phyloP scores from a whole-genome alignment of 2,329 filamentous ascomycete genomes.

The Neurospora sp. region DNA sequence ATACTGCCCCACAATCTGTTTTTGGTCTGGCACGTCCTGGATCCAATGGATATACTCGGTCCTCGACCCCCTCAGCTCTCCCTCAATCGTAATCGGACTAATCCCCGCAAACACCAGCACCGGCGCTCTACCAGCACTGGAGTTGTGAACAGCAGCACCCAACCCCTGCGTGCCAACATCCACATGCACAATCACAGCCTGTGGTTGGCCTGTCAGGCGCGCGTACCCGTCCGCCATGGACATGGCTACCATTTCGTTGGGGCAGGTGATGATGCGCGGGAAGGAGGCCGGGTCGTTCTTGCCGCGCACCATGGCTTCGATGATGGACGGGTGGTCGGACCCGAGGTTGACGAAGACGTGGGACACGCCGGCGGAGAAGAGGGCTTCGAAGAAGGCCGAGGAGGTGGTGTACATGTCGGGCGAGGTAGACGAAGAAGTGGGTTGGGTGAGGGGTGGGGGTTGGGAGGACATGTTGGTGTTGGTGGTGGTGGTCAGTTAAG shows the following conservation, averaged over 20 bases:
- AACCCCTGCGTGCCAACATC: slow-evolving; percentile 67
- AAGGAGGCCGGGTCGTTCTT: slow-evolving; percentile 42
- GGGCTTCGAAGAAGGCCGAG: slow-evolving; percentile 72
- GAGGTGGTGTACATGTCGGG: slow-evolving; percentile 58
- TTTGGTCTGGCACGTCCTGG: slow-evolving; percentile 32
- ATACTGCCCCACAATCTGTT: slow-evolving; percentile 62
- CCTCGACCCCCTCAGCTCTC: slow-evolving; percentile 29
- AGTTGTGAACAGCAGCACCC: slow-evolving; percentile 62
- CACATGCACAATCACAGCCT: slow-evolving; percentile 63
- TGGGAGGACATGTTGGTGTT: not conserved
- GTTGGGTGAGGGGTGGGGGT: not conserved
- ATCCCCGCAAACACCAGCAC: slow-evolving; percentile 39
- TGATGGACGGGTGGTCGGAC: slow-evolving; percentile 57
- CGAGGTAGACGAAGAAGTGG: not conserved
- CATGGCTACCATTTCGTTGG: slow-evolving; percentile 69
- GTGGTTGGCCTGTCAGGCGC: slow-evolving; percentile 53
- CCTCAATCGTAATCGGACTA: slow-evolving; percentile 30
- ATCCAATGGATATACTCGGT: slow-evolving; percentile 35
- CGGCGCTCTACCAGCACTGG: slow-evolving; percentile 56
- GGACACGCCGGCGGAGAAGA: slow-evolving; percentile 58
- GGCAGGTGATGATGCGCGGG: slow-evolving; percentile 60
- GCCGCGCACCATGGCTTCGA: slow-evolving; percentile 67
- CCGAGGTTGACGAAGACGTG: slow-evolving; percentile 52
- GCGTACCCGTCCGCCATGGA: slow-evolving; percentile 69
- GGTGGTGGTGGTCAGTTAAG: not conserved